phyloP scores from a whole-genome alignment of 2,329 filamentous ascomycete genomes.

The Fusarium sp. region DNA sequence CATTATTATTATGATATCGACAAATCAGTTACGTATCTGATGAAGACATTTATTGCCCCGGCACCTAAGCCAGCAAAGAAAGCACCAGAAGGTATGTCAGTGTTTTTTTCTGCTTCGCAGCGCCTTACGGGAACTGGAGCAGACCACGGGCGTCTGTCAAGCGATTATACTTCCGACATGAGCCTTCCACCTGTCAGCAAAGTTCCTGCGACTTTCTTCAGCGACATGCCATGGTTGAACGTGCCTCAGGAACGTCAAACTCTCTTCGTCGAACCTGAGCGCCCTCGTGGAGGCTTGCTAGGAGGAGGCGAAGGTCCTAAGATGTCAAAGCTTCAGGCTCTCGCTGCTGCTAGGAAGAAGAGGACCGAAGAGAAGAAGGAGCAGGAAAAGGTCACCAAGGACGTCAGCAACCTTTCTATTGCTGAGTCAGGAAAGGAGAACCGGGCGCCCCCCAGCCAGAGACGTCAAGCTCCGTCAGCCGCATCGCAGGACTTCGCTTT shows the following conservation, averaged over 20 bases:
- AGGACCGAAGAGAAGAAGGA: slow-evolving; percentile 74
- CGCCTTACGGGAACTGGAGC: slow-evolving; percentile 48
- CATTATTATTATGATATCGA: slow-evolving; percentile 95
- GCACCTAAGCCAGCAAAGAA: slow-evolving; percentile 59
- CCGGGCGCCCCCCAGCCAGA: slow-evolving; percentile 26
- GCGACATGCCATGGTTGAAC: slow-evolving; percentile 86
- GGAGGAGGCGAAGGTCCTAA: slow-evolving; percentile 79
- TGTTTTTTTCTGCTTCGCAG: slow-evolving; percentile 49
- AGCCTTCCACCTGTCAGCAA: slow-evolving; percentile 34
- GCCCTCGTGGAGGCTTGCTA: slow-evolving; percentile 73
- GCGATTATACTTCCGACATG: slow-evolving; percentile 22
- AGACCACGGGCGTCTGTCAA: slow-evolving; percentile 43
- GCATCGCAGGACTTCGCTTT: slow-evolving; percentile 1
- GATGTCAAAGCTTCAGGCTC: slow-evolving; percentile 88
- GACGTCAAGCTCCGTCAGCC: slow-evolving; percentile 32
- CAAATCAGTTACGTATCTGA: slow-evolving; percentile 84
- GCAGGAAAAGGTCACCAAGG: slow-evolving; percentile 42
- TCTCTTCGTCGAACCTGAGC: slow-evolving; percentile 68
- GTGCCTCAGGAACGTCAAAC: slow-evolving; percentile 74
- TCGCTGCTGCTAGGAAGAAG: slow-evolving; percentile 87
- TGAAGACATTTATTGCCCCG: slow-evolving; percentile 68
- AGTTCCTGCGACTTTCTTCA: slow-evolving; percentile 72
- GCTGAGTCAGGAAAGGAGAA: slow-evolving; percentile 49
- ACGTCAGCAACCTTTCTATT: slow-evolving; percentile 50
- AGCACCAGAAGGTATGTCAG: slow-evolving; percentile 56